Evolutionary conservation across 305 asterid genomes (phyloP).

Genomic region (Rubia tinctorum): DNA sequence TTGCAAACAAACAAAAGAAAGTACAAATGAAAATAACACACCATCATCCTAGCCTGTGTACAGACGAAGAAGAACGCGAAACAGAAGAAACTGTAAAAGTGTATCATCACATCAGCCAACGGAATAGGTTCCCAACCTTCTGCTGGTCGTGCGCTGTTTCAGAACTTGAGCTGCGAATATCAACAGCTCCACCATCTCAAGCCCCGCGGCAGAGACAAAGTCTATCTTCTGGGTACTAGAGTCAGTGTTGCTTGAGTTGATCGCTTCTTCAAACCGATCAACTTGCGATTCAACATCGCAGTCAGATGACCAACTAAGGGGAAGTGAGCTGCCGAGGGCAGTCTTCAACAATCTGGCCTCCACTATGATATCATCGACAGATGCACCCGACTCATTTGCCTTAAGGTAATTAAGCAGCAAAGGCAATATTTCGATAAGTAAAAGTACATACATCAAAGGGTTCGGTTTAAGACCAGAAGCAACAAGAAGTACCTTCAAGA

Average conservation of each 20-base stretch:
- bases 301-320: slow-evolving; percentile 65
- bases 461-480: slow-evolving; percentile 6
- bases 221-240: slow-evolving; percentile 42
- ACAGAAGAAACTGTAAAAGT: background rate
- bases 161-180: slow-evolving; percentile 57
- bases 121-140: slow-evolving; percentile 8
- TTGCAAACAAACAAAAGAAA: background rate
- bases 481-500: slow-evolving; percentile 51
- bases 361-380: slow-evolving; percentile 42
- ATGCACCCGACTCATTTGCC: slow-evolving; percentile 48
- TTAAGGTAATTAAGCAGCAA: slow-evolving; percentile 17
- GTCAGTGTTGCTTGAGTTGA: slow-evolving; percentile 15
- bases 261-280: slow-evolving; percentile 19
- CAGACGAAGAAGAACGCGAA: background rate
- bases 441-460: background rate
- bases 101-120: background rate
- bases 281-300: slow-evolving; percentile 26
- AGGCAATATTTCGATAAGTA: background rate
- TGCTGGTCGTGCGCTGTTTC: slow-evolving; percentile 30
- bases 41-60: background rate
- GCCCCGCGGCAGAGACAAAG: slow-evolving; percentile 85
- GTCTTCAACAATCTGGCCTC: slow-evolving; percentile 78
- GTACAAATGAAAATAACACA: slow-evolving; percentile 1
- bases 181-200: slow-evolving; percentile 94
- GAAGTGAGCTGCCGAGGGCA: slow-evolving; percentile 84